Evolutionary conservation across 495 filamentous ascomycete genomes (phyloP).

Genomic region (Daldinia caldariorum): DNA sequence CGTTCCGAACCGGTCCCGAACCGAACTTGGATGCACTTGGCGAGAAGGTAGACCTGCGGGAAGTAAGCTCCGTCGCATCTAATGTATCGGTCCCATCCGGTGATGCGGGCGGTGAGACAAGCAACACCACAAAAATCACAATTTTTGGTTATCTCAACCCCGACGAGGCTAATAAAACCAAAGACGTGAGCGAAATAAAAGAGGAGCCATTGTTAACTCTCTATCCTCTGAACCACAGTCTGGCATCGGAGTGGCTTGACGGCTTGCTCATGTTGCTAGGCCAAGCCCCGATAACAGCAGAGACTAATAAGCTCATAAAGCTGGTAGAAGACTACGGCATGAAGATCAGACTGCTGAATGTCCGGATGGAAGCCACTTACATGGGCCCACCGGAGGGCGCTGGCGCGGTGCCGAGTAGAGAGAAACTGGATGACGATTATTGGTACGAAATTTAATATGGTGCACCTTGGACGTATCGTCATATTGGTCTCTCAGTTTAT

Average conservation of each 20-base stretch:
- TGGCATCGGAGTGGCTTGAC: constrained; percentile 97
- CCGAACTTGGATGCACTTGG: constrained; percentile 78
- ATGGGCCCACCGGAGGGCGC: constrained; percentile 60
- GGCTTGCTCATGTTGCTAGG: constrained; percentile 94
- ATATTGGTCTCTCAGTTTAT: constrained; percentile 20
- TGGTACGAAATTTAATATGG: constrained; percentile 68
- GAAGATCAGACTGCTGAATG: constrained; percentile 92
- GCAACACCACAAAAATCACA: constrained; percentile 84
- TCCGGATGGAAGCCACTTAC: constrained; percentile 81
- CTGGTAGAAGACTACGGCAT: constrained; percentile 89
- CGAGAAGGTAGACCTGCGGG: constrained; percentile 89
- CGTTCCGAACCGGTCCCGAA: constrained; percentile 66
- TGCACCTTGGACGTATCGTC: neutral
- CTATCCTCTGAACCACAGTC: constrained; percentile 79
- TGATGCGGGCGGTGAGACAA: constrained; percentile 57
- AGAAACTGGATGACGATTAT: constrained; percentile 73
- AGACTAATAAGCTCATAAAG: constrained; percentile 87
- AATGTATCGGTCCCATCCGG: constrained; percentile 76
- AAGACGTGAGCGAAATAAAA: constrained; percentile 52
- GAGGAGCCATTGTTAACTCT: constrained; percentile 77
- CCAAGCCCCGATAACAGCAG: constrained; percentile 95
- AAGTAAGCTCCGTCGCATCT: constrained; percentile 90
- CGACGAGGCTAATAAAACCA: constrained; percentile 43
- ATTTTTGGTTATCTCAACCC: constrained; percentile 76
- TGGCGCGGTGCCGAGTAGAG: constrained; percentile 66